Percentiles rank a stretch among this genome's conserved stretches.
Conservation (phyloP, 305 asterid genomes). For the Fraxinus nigra region DNA sequence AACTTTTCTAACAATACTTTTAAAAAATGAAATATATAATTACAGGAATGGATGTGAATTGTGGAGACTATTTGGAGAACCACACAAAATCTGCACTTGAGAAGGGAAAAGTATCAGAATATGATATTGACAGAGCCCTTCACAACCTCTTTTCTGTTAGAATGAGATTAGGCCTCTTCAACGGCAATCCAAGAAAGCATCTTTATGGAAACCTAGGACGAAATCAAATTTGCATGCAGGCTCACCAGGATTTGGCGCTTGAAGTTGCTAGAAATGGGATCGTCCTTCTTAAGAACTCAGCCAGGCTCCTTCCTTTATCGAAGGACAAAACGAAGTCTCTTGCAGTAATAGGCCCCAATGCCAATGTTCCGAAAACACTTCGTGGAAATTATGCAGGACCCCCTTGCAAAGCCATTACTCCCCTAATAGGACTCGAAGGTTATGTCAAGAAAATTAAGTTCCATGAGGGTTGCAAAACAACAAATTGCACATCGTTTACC, state of each 20-base stretch:
- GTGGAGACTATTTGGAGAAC: conserved; percentile 46
- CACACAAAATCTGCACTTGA: conserved; percentile 53
- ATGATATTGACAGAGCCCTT: conserved; percentile 58
- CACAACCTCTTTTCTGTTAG: conserved; percentile 49
- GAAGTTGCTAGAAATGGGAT: conserved; percentile 57
- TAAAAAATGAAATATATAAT: neutral
- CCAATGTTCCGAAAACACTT: conserved; percentile 41
- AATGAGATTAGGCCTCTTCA: conserved; percentile 63
- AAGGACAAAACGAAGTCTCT: conserved; percentile 38
- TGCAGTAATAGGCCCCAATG: conserved; percentile 62
- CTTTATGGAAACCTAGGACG: conserved; percentile 39
- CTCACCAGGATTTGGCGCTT: conserved; percentile 49
- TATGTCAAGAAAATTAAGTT: conserved; percentile 28
- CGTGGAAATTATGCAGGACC: conserved; percentile 63
- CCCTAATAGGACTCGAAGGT: conserved; percentile 51
- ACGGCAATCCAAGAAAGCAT: conserved; percentile 36
- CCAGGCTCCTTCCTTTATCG: conserved; percentile 44
- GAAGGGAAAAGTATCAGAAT: conserved; percentile 42
- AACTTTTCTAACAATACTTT: neutral
- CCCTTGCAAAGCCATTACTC: conserved; percentile 55
- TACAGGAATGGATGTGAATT: conserved; percentile 61
- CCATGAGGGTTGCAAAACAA: conserved; percentile 40
- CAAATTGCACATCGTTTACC: conserved; percentile 31
- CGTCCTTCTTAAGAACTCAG: conserved; percentile 53
- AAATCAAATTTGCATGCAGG: conserved; percentile 40